Evolutionary conservation across 805 yeast genomes (phyloP).

Genomic region (Scheffersomyces ergatensis): DNA sequence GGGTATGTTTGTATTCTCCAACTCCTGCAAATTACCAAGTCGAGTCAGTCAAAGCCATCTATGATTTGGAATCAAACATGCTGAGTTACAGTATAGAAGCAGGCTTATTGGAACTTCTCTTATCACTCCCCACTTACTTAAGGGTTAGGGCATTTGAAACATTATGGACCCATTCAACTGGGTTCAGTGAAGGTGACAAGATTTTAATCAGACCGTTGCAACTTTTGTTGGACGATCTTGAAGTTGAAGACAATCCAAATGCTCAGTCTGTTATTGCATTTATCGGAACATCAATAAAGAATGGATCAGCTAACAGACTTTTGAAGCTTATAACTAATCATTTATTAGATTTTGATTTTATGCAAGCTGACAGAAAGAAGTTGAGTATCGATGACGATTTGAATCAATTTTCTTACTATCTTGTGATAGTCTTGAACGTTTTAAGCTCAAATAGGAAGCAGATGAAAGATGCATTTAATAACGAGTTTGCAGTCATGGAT

Average conservation of each 20-base stretch:
- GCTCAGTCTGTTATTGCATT: slow-evolving; percentile 47
- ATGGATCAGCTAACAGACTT: slow-evolving; percentile 60
- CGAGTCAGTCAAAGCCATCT: slow-evolving; percentile 65
- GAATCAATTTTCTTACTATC: slow-evolving; percentile 59
- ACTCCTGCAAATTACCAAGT: slow-evolving; percentile 58
- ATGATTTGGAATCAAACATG: slow-evolving; percentile 55
- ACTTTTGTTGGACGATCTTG: slow-evolving; percentile 62
- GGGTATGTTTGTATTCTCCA: slow-evolving; percentile 51
- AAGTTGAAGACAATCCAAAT: slow-evolving; percentile 33
- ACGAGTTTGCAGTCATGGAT: slow-evolving; percentile 60
- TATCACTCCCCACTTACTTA: slow-evolving; percentile 29
- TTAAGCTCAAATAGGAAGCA: slow-evolving; percentile 43
- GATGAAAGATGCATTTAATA: slow-evolving; percentile 47
- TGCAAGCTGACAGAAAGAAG: slow-evolving; percentile 22
- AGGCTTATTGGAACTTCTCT: slow-evolving; percentile 56
- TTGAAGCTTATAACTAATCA: slow-evolving; percentile 60
- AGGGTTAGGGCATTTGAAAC: slow-evolving; percentile 57
- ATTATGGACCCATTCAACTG: slow-evolving; percentile 70
- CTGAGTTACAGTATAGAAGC: slow-evolving; percentile 67
- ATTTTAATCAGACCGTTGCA: slow-evolving; percentile 64
- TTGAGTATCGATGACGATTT: slow-evolving; percentile 55
- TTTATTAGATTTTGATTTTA: slow-evolving; percentile 39
- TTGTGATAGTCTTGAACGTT: slow-evolving; percentile 52
- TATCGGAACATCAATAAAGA: slow-evolving; percentile 38
- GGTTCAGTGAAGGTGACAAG: slow-evolving; percentile 46